Conservation (phyloP, 225 moss, liverwort and hornwort genomes). For the Rhytidiadelphus loreus region DNA sequence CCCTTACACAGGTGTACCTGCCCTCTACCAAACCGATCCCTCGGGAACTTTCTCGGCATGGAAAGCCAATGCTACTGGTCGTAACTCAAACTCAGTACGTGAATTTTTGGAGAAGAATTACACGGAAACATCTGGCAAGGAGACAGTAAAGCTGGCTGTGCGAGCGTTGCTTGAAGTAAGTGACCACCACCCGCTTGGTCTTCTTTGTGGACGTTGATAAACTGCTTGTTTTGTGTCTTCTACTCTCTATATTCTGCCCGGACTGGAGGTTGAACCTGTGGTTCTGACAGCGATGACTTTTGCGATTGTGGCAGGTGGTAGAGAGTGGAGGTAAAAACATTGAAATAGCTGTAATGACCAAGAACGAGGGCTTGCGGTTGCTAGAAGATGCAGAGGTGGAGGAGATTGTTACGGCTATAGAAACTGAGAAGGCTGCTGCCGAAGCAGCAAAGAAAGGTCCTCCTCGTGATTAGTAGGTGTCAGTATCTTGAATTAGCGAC, state of each 20-base stretch:
- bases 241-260: background rate
- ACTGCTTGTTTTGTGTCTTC: background rate
- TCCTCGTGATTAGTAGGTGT: conserved; percentile 51
- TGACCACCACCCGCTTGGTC: background rate
- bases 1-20: conserved; percentile 75
- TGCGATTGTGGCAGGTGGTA: conserved; percentile 60
- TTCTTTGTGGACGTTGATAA: background rate
- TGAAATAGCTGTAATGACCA: conserved; percentile 92
- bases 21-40: conserved; percentile 93
- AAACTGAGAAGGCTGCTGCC: conserved; percentile 95
- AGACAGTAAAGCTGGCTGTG: conserved; percentile 90
- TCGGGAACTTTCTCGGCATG: conserved; percentile 95
- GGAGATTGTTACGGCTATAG: conserved; percentile 84
- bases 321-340: conserved; percentile 98
- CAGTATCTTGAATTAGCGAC: background rate
- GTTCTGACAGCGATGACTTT: background rate
- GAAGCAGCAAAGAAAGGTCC: conserved; percentile 98
- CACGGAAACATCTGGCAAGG: conserved; percentile 80
- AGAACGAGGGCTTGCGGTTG: conserved; percentile 67
- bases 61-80: conserved; percentile 93
- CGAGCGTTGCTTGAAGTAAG: conserved; percentile 91
- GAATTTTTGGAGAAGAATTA: conserved; percentile 98
- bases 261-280: background rate
- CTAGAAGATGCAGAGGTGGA: conserved; percentile 89
- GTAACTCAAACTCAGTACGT: conserved; percentile 84